These are phyloP conservation scores for Phytophthora europaea DNA, from an alignment of 352 stramenopile species.

Conservation along the genomic window DNA sequence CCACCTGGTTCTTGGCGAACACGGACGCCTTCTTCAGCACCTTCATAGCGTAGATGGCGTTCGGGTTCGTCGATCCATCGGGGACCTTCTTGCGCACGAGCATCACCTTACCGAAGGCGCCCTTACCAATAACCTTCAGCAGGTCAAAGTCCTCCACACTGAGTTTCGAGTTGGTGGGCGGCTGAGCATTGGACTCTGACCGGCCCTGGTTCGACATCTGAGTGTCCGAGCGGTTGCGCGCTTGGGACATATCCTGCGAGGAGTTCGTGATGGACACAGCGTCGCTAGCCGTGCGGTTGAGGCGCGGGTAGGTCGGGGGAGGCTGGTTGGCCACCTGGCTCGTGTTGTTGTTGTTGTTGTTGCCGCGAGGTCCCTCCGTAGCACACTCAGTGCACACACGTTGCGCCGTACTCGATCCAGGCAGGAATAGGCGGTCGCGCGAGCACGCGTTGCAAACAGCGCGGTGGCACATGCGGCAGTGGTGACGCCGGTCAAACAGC, in stretches of 20 bases:
- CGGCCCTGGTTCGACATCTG: conserved; percentile 77
- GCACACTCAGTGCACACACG: conserved; percentile 91
- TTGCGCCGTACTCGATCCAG: conserved; percentile 85
- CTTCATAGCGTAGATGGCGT: conserved; percentile 95
- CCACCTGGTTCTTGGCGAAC: conserved; percentile 94
- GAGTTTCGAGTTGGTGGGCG: conserved; percentile 65
- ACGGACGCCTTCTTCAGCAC: conserved; percentile 94
- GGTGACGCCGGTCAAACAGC: conserved; percentile 90
- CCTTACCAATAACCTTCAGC: conserved; percentile 96
- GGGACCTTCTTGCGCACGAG: conserved; percentile 94
- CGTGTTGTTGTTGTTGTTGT: neutral
- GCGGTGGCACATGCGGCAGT: conserved; percentile 91
- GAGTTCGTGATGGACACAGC: conserved; percentile 53
- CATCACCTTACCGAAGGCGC: conserved; percentile 97
- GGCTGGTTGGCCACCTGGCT: conserved; percentile 40
- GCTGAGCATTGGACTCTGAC: conserved; percentile 55
- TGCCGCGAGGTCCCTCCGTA: conserved; percentile 76
- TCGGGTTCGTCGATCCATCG: conserved; percentile 66
- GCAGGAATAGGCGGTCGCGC: conserved; percentile 85
- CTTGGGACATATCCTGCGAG: conserved; percentile 37
- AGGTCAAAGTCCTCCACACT: conserved; percentile 96
- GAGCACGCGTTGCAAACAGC: conserved; percentile 91
- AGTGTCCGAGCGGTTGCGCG: conserved; percentile 72
- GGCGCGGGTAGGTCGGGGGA: conserved; percentile 46
- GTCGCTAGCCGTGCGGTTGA: conserved; percentile 73